Evolutionary conservation across 176 grass and related monocot genomes (phyloP).

Genomic region (Musa itinerans): DNA sequence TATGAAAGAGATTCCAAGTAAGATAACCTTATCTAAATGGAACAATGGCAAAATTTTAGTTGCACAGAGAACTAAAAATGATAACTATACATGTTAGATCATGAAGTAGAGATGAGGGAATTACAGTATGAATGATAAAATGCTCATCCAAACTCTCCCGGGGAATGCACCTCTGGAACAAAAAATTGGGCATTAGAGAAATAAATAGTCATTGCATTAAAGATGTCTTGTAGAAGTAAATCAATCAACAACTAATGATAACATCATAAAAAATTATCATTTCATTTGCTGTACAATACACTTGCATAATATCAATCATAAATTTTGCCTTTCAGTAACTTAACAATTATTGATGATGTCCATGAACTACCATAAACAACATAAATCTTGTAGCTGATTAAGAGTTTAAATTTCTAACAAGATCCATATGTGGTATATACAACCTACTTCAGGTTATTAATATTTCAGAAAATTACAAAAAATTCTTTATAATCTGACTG

Average conservation of each 20-base stretch:
- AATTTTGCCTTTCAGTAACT: background rate
- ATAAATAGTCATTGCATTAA: conserved; percentile 6
- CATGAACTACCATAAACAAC: background rate
- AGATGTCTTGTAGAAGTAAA: background rate
- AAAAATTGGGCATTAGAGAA: conserved; percentile 25
- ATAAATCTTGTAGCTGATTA: background rate
- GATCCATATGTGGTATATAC: background rate
- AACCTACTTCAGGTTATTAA: background rate
- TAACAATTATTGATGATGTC: background rate
- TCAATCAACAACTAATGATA: background rate
- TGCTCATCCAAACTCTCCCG: conserved; percentile 86
- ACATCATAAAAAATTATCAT: background rate
- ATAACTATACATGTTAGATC: background rate
- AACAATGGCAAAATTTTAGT: background rate
- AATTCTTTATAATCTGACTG: background rate
- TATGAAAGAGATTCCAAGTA: background rate
- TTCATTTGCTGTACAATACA: background rate
- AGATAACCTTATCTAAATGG: background rate
- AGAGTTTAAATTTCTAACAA: background rate
- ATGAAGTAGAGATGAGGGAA: conserved; percentile 10
- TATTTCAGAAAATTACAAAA: background rate
- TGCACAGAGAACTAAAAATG: background rate
- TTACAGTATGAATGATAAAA: conserved; percentile 91
- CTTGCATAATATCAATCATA: background rate
- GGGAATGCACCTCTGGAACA: conserved; percentile 85